These are phyloP conservation scores for Hymenoscyphus fructigenus DNA, from an alignment of 2,329 filamentous ascomycete species.

Conservation along the genomic window DNA sequence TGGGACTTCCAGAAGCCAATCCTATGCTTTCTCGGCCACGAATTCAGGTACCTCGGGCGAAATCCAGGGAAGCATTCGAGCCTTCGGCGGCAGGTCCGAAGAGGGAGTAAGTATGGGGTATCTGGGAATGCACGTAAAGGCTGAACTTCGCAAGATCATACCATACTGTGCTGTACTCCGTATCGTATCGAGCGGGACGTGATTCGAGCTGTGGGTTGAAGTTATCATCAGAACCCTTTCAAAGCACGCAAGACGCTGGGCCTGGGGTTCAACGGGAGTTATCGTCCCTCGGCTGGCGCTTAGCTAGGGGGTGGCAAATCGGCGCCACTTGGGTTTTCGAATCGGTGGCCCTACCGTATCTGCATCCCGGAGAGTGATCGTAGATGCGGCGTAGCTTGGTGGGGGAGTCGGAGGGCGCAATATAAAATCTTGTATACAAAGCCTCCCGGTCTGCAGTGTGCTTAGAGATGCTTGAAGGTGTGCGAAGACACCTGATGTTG, in stretches of 20 bases:
- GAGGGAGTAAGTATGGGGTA: neutral
- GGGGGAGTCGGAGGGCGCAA: neutral
- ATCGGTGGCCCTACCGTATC: neutral
- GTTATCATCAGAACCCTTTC: neutral
- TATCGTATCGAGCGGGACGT: neutral
- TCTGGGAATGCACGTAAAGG: neutral
- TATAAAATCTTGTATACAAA: neutral
- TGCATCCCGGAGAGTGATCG: neutral
- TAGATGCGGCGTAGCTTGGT: neutral
- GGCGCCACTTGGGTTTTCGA: neutral
- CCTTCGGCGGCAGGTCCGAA: neutral
- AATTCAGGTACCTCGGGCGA: neutral
- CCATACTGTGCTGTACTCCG: neutral
- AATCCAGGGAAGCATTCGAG: neutral
- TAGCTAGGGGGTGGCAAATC: neutral
- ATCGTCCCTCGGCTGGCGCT: neutral
- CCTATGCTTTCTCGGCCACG: neutral
- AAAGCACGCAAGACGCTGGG: neutral
- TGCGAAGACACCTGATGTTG: slow-evolving; percentile 5
- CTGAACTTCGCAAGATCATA: neutral
- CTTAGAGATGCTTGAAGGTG: neutral
- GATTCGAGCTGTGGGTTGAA: neutral
- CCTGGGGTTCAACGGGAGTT: neutral
- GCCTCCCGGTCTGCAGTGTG: neutral
- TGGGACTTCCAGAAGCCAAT: neutral